phyloP scores from a whole-genome alignment of 208 protist species.

The Leptomonas seymouri region DNA sequence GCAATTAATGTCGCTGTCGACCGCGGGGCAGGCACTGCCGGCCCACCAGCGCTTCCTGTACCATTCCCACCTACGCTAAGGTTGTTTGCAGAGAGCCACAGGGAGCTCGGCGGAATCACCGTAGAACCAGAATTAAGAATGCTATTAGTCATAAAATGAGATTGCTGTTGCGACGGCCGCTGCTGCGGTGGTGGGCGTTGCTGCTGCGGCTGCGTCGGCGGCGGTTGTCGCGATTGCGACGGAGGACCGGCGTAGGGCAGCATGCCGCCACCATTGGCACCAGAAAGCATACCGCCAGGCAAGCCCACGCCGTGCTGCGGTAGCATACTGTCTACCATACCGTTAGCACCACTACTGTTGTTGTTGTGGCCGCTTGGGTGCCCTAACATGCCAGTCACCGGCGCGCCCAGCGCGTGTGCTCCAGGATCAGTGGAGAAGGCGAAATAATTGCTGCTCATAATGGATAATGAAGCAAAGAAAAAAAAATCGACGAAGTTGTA shows the following conservation, averaged over 20 bases:
- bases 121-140: background rate
- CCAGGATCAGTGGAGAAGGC: slow-evolving; percentile 24
- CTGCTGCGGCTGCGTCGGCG: background rate
- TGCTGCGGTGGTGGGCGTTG: too few relatives aligned
- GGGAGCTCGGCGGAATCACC: background rate
- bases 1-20: slow-evolving; percentile 27
- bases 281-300: background rate
- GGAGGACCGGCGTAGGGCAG: slow-evolving; percentile 18
- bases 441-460: slow-evolving; percentile 32
- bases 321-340: slow-evolving; percentile 6
- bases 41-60: slow-evolving; percentile 1
- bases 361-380: slow-evolving; percentile 12
- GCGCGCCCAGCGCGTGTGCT: slow-evolving; percentile 7
- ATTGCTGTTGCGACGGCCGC: too few relatives aligned
- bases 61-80: background rate
- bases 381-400: slow-evolving; percentile 4
- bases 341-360: slow-evolving; percentile 10
- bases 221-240: slow-evolving; percentile 13
- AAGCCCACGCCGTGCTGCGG: slow-evolving; percentile 7
- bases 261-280: background rate
- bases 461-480: background rate
- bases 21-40: slow-evolving; percentile 27
- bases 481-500: background rate
- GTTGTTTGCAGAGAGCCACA: background rate
- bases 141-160: too few relatives aligned